Evolutionary conservation across 1,284 basidiomycete genomes (phyloP).

Genomic region (Cystobasidium slooffiae): DNA sequence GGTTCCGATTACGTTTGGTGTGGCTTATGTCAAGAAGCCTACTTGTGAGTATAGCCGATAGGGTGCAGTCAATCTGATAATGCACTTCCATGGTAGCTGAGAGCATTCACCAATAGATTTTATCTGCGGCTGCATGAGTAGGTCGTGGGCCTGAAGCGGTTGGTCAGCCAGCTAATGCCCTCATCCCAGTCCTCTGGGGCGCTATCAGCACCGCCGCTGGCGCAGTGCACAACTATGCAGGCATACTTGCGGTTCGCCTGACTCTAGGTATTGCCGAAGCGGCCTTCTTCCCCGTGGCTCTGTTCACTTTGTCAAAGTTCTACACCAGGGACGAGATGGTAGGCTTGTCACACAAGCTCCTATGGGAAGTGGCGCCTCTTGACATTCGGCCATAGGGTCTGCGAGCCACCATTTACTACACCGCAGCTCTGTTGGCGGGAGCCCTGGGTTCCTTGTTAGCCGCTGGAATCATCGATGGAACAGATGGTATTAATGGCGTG

Average conservation of each 20-base stretch:
- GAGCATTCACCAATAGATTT: not conserved
- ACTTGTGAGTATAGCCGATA: conserved; percentile 52
- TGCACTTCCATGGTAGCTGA: not conserved
- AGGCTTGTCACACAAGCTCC: not conserved
- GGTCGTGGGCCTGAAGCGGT: not conserved
- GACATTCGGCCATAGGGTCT: not conserved
- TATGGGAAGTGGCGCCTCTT: not conserved
- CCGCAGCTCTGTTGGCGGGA: not conserved
- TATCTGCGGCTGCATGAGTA: conserved; percentile 2
- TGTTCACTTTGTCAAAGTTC: conserved; percentile 56
- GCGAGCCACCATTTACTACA: not conserved
- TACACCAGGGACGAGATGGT: conserved; percentile 51
- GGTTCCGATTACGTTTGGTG: conserved; percentile 55
- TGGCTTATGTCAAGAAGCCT: conserved; percentile 54
- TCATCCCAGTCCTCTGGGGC: conserved; percentile 49
- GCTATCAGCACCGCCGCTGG: conserved; percentile 50
- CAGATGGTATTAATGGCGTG: not conserved
- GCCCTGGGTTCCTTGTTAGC: conserved; percentile 14
- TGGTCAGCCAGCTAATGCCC: not conserved
- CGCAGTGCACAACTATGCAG: conserved; percentile 53
- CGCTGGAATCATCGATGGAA: conserved; percentile 20
- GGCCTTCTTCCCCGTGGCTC: conserved; percentile 54
- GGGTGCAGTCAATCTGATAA: conserved; percentile 7
- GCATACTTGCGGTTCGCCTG: conserved; percentile 54
- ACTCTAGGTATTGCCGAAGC: conserved; percentile 56